Evolutionary conservation across 306 rosid species (phyloP).

Genomic region (Aeschynomene evenia): DNA sequence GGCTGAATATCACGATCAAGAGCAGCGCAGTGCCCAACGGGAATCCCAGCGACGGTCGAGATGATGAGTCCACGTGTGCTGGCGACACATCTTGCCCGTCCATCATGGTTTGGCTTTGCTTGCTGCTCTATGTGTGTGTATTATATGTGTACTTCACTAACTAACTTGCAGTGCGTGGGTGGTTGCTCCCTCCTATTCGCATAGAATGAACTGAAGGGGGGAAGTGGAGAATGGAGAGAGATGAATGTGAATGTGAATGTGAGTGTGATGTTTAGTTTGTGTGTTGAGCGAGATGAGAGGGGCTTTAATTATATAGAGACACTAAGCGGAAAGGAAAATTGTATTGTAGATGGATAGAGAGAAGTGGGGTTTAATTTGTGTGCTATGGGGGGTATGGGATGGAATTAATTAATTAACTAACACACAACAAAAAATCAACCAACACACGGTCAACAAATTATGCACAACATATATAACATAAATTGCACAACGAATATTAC

Average conservation of each 20-base stretch:
- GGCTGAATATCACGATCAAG: constrained; percentile 74
- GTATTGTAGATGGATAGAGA: background rate
- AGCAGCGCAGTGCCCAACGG: constrained; percentile 97
- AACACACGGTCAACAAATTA: too few species aligned
- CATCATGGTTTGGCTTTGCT: constrained; percentile 34
- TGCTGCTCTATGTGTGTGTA: too few species aligned
- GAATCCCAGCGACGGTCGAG: constrained; percentile 91
- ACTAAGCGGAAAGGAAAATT: background rate
- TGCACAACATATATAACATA: too few species aligned
- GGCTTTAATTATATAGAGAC: background rate
- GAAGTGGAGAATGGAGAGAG: background rate
- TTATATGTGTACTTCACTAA: too few species aligned
- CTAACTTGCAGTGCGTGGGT: too few species aligned
- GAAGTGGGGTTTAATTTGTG: too few species aligned
- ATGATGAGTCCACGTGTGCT: constrained; percentile 68
- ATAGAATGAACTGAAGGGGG: constrained; percentile 25
- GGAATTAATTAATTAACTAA: too few species aligned
- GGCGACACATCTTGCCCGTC: constrained; percentile 73
- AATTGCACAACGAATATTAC: too few species aligned
- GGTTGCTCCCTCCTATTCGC: constrained; percentile 40
- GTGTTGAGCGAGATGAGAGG: background rate
- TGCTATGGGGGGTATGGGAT: background rate
- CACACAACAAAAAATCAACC: too few species aligned
- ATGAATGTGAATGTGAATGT: background rate
- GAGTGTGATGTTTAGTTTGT: background rate